Base-by-base conservation (phyloP, 352 stramenopile genomes). In the Globisporangium spiculum region DNA sequence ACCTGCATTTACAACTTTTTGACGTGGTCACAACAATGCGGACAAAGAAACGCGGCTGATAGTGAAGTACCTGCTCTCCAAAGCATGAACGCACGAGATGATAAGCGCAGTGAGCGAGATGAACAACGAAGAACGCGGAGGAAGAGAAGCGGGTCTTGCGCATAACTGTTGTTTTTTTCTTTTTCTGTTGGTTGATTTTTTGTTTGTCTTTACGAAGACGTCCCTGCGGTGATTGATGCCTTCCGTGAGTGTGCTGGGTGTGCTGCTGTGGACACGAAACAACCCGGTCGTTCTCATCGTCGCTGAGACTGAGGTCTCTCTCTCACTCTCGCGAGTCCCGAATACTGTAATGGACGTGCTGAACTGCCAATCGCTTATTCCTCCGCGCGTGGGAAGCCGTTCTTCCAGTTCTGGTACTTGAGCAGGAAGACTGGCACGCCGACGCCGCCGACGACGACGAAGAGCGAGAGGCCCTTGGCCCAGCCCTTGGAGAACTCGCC, bases 371-470 rank as follows among this genome's bases (percentile, higher is more conserved):
- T 36, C 30, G 55, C 61, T 93, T 93, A 91, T 76, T 87, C 74
- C 66, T 86, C 66, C 12, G 55, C 76, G 69, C 89, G 88, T 48
- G 88, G 88, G 74, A 96, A 96, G 34, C 88, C 88, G 79, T 92
- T 86, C 84, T 96, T 96, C 81, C 81, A 96, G 86, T 96, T 96
- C 79, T 96, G 88, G 79, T 92, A 91, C 75, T 86, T 88, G 73
- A 86, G 74, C 63, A 89, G 70, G 58, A 77, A 48, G 64, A 93
- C 71, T 54, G 88, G 87, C 32, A 93, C 80, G 52, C 64, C 80
- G 22, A 89, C 71, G 69, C 88, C 88, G 65, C 81, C 86, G 27
- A 80, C 75, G 48, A 90, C 83, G 52, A 93, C 83, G 68, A 92
- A 76, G 22, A 90, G 46, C 32, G 73, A 72, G 68, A 89, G 54